Base-by-base conservation (phyloP, 108 stramenopile genomes). In the Fistulifera pelliculosa region DNA sequence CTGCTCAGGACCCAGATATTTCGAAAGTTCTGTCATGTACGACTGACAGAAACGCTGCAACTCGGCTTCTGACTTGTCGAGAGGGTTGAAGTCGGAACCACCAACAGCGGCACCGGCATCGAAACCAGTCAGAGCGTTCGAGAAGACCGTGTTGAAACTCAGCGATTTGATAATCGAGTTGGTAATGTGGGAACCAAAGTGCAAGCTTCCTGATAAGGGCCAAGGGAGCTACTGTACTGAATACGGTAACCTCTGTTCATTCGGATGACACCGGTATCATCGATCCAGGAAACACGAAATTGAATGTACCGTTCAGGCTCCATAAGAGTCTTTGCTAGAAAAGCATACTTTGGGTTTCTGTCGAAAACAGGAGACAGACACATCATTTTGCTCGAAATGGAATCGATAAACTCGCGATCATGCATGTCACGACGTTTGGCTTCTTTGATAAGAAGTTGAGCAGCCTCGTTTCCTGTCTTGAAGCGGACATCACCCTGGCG, bases 31-130 rank as follows among this genome's bases (percentile, higher is more conserved):
- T 15, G 96, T 97, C 89, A 96, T 96, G 74, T 91, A 99, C 41
- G 83, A 78, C 72, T 97, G 96, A 57, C 98, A 99, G 62, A 99
- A 98, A 45, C 96, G 76, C 62, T 96, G 94, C 38, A 97, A 80
- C 68, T 99, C 98, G 6, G 87, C 76, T 58, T 99, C 96, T 17
- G 74, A 79, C 76, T 97, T 97, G 69, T 87, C 79, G 38, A 75
- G 59, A 1, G 98, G 98, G 63, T 99, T 87, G 54, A 99, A 95
- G 67, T 99, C 96, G 17, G 90, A 51, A 16, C 98, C 98, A 8
- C 98, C 98, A 15, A 81, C 88, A 19, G 94, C 94, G 1, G 92
- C 92, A 12, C 96, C 96, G 27, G 94, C 52, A 49, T 74, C 66
- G 56, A 78, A 83, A 1, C 92, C 93, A 1, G 96, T 95, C 56